These are phyloP conservation scores for Debaryomyces udenii DNA, from an alignment of 1,139 yeast species.

Conservation along the genomic window DNA sequence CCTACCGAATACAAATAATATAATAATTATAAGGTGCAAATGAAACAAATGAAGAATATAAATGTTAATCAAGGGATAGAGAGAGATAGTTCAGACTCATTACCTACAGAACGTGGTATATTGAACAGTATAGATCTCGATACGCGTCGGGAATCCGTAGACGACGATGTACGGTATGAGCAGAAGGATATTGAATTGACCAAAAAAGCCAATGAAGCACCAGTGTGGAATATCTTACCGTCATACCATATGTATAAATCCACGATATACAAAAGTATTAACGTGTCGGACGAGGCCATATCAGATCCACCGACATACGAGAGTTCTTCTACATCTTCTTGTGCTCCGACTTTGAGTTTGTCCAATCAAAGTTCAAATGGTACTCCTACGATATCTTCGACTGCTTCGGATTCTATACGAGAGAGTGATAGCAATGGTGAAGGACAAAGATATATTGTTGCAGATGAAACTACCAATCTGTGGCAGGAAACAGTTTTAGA, in stretches of 20 bases:
- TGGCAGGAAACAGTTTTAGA: constrained; percentile 47
- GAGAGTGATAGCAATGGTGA: constrained; percentile 8
- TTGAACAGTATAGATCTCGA: too few relatives aligned
- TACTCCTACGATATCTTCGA: not conserved
- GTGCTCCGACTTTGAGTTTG: not conserved
- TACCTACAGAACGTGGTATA: too few relatives aligned
- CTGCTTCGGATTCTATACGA: not conserved
- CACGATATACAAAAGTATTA: constrained; percentile 8
- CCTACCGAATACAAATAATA: too few relatives aligned
- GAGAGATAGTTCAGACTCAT: too few relatives aligned
- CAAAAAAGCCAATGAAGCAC: constrained; percentile 15
- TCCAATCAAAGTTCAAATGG: not conserved
- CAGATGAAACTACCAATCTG: constrained; percentile 35
- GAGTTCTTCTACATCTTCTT: constrained; percentile 4
- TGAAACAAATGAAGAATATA: too few relatives aligned
- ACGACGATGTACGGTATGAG: not conserved
- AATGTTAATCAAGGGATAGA: too few relatives aligned
- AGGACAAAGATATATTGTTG: constrained; percentile 21
- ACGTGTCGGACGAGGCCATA: constrained; percentile 7
- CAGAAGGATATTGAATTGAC: constrained; percentile 6
- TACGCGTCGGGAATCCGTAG: not conserved
- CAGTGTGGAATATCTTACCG: constrained; percentile 34
- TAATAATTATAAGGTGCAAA: too few relatives aligned
- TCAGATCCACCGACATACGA: constrained; percentile 16
- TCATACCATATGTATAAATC: constrained; percentile 28